Conservation (phyloP, 345 rosid species). For the Eucalyptus pauciflora region DNA sequence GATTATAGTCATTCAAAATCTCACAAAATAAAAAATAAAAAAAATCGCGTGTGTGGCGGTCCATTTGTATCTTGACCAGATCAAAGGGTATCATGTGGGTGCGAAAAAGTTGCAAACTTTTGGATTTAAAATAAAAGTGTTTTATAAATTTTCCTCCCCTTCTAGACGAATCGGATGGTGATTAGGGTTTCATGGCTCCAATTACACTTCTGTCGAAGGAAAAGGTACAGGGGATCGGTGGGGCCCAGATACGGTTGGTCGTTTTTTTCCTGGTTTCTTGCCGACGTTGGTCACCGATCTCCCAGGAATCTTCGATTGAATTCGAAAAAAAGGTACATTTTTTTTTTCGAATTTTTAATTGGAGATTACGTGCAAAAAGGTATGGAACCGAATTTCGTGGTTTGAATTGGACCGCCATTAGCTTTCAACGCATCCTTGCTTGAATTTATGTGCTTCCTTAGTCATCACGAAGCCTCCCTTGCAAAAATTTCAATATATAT, state of each 20-base stretch:
- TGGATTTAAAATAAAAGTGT: background rate
- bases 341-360: background rate
- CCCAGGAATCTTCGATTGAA: background rate
- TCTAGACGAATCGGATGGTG: background rate
- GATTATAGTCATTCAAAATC: background rate
- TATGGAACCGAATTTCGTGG: background rate
- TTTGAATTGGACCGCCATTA: background rate
- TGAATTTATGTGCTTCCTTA: background rate
- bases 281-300: background rate
- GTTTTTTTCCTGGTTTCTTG: background rate
- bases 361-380: background rate
- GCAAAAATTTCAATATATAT: background rate
- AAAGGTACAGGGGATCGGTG: background rate
- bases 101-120: background rate
- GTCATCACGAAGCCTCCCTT: background rate
- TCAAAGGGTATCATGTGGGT: background rate
- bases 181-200: background rate
- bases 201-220: background rate
- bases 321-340: background rate
- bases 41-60: background rate
- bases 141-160: background rate
- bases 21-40: background rate
- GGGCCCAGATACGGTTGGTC: background rate
- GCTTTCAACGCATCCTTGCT: background rate
- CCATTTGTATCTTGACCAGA: background rate